phyloP scores from a whole-genome alignment of 2,329 filamentous ascomycete genomes.

The Xenosphaeropsis pyriputrescens region DNA sequence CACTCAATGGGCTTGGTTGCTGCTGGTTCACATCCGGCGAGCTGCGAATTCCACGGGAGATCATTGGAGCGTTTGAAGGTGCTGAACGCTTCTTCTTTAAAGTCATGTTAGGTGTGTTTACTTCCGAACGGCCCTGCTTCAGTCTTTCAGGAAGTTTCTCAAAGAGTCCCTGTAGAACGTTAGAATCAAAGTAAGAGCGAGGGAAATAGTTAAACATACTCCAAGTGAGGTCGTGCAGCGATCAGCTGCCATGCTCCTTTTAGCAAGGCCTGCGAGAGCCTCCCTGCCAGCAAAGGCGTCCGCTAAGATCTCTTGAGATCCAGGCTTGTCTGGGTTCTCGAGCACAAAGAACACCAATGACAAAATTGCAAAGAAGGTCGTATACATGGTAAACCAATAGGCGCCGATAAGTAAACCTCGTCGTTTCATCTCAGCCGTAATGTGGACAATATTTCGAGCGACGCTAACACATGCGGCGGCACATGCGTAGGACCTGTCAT shows the following conservation, averaged over 20 bases:
- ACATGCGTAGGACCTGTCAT: constrained; percentile 67
- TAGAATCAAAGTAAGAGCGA: constrained; percentile 7
- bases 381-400: constrained; percentile 80
- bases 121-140: constrained; percentile 30
- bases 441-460: constrained; percentile 61
- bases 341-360: constrained; percentile 68
- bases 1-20: constrained; percentile 3
- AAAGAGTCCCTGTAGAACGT: constrained; percentile 51
- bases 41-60: constrained; percentile 16
- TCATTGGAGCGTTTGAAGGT: constrained; percentile 24
- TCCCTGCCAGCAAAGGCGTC: constrained; percentile 78
- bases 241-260: constrained; percentile 79
- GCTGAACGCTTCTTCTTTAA: constrained; percentile 40
- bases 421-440: constrained; percentile 63
- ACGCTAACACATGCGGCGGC: constrained; percentile 45
- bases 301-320: constrained; percentile 64
- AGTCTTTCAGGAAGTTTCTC: constrained; percentile 66
- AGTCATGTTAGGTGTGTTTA: constrained; percentile 16
- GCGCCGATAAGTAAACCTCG: constrained; percentile 63
- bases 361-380: constrained; percentile 68
- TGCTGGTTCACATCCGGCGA: constrained; percentile 7
- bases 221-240: constrained; percentile 65
- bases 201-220: constrained; percentile 30
- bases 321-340: constrained; percentile 63
- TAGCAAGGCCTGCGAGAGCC: constrained; percentile 64